A percentile compares a stretch with the other conserved stretches of the same genome.
phyloP scores from a whole-genome alignment of 306 rosid genomes.

The Herpetospermum pedunculosum region DNA sequence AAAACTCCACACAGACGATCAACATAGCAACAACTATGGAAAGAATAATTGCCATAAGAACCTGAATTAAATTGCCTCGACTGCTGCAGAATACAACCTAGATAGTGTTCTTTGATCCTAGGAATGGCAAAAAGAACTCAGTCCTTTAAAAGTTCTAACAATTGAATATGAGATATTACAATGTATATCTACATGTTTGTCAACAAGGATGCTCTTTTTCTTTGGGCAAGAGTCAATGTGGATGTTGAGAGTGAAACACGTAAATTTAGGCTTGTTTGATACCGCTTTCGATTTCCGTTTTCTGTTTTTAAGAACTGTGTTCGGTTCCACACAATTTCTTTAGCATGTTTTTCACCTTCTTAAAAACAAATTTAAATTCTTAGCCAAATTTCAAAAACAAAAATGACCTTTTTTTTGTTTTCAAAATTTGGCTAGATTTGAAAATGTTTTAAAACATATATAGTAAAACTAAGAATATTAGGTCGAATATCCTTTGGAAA shows the following conservation, averaged over 20 bases:
- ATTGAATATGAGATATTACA: background rate
- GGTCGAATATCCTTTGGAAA: too few relatives aligned
- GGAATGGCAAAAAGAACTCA: background rate
- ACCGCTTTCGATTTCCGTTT: background rate
- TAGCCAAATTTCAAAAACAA: too few relatives aligned
- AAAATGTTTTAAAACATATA: too few relatives aligned
- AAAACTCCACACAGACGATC: background rate
- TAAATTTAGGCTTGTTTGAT: background rate
- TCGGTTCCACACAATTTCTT: too few relatives aligned
- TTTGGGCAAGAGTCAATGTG: background rate
- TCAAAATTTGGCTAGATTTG: background rate
- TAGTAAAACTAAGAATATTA: too few relatives aligned
- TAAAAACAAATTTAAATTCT: too few relatives aligned
- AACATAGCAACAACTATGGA: background rate
- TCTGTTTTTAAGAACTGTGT: background rate
- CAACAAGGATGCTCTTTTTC: background rate
- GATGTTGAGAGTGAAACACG: background rate
- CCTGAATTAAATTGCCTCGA: background rate
- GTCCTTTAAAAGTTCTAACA: background rate
- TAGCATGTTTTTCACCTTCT: too few relatives aligned
- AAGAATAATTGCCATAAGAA: background rate
- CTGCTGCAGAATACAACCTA: background rate
- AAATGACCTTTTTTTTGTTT: too few relatives aligned
- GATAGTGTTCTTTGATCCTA: too few relatives aligned
- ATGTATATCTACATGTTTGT: background rate